Evolutionary conservation across 108 stramenopile genomes (phyloP).

Genomic region (Skeletonema tropicum): DNA sequence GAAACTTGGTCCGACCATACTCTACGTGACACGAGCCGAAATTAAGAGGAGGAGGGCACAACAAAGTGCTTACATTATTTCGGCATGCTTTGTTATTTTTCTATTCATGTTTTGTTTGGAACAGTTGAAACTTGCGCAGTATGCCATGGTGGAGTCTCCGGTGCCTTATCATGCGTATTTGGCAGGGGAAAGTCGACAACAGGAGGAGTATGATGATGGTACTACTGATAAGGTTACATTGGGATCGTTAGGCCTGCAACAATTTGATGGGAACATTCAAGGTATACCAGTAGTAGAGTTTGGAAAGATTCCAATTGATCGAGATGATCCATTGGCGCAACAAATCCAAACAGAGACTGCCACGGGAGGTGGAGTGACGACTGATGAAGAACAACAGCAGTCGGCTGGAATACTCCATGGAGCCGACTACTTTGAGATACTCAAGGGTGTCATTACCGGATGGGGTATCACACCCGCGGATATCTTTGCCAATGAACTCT

Average conservation of each 20-base stretch:
- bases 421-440: conserved; percentile 17
- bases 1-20: conserved; percentile 12
- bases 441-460: conserved; percentile 20
- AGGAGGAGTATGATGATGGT: not conserved
- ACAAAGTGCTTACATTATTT: conserved; percentile 24
- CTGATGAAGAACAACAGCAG: not conserved
- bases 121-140: conserved; percentile 38
- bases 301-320: conserved; percentile 14
- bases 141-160: conserved; percentile 42
- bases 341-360: not conserved
- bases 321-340: conserved; percentile 9
- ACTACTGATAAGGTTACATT: not conserved
- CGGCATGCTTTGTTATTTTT: conserved; percentile 13
- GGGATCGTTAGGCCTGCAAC: not conserved
- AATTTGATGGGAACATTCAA: conserved; percentile 7
- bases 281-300: conserved; percentile 7
- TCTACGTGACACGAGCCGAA: conserved; percentile 24
- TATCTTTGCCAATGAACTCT: conserved; percentile 16
- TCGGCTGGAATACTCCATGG: conserved; percentile 9
- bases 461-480: conserved; percentile 16
- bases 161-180: conserved; percentile 40
- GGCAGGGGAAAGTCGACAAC: conserved; percentile 24
- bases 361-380: not conserved
- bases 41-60: conserved; percentile 20
- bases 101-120: conserved; percentile 34